Conservation (phyloP, 345 rosid species). For the Kandelia obovata region DNA sequence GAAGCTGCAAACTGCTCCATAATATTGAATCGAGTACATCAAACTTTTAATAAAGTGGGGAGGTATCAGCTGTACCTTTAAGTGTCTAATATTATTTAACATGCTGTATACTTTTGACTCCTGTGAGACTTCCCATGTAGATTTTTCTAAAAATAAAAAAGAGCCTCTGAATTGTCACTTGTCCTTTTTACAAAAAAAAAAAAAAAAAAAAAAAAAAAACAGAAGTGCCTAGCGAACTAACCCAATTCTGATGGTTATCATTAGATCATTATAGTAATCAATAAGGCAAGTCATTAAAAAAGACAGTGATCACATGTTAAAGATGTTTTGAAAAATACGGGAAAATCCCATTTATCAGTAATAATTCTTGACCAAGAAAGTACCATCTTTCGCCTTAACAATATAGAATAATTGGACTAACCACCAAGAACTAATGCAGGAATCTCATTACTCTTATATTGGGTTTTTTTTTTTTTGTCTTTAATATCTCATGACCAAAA, state of each 20-base stretch:
- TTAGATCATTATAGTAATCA: neutral
- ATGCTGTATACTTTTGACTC: too few relatives aligned
- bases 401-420: neutral
- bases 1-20: constrained; percentile 31
- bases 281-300: neutral
- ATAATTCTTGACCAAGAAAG: constrained; percentile 3
- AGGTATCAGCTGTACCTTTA: too few relatives aligned
- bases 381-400: neutral
- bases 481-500: constrained; percentile 8
- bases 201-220: neutral
- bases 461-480: neutral
- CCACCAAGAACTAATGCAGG: neutral
- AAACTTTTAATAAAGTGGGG: too few relatives aligned
- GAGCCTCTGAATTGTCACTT: neutral
- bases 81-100: too few relatives aligned
- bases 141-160: neutral
- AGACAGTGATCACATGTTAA: neutral
- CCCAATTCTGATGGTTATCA: constrained; percentile 4
- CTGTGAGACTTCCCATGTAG: too few relatives aligned
- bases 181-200: neutral
- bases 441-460: neutral
- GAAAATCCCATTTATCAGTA: neutral
- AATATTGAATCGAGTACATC: too few relatives aligned
- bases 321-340: neutral
- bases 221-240: neutral